Conservation (phyloP, 1,284 basidiomycete genomes). For the Marasmius oreades region DNA sequence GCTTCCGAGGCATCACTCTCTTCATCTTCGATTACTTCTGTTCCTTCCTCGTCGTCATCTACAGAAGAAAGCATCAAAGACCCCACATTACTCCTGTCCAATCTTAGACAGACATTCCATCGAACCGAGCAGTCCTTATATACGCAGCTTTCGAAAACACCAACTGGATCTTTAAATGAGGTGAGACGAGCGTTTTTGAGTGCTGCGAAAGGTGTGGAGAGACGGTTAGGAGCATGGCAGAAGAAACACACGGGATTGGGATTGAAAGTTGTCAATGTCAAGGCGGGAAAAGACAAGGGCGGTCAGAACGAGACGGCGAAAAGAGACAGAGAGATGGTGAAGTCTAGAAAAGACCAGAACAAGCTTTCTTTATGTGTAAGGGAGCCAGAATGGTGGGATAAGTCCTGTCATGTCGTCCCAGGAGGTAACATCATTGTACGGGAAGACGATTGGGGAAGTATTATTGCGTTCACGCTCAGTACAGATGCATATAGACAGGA, state of each 20-base stretch:
- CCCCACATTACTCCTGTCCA: slow-evolving; percentile 40
- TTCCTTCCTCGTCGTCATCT: slow-evolving; percentile 16
- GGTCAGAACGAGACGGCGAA: slow-evolving; percentile 20
- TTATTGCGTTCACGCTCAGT: slow-evolving; percentile 70
- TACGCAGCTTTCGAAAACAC: slow-evolving; percentile 43
- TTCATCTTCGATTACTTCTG: slow-evolving; percentile 8
- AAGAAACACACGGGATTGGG: slow-evolving; percentile 46
- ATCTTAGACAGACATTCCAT: slow-evolving; percentile 55
- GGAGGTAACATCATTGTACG: slow-evolving; percentile 63
- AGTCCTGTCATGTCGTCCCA: slow-evolving; percentile 59
- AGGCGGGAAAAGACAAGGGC: slow-evolving; percentile 10
- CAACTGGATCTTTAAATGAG: slow-evolving; percentile 52
- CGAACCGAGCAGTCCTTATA: slow-evolving; percentile 57
- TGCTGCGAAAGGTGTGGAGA: slow-evolving; percentile 45
- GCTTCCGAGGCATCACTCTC: neutral
- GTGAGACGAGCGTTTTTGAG: slow-evolving; percentile 54
- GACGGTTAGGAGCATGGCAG: slow-evolving; percentile 58
- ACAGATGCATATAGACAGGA: slow-evolving; percentile 27
- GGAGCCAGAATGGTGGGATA: slow-evolving; percentile 65
- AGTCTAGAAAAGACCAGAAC: neutral
- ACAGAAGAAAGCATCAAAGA: slow-evolving; percentile 21
- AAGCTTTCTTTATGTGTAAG: slow-evolving; percentile 1
- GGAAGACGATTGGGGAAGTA: slow-evolving; percentile 72
- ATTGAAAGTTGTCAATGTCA: neutral
- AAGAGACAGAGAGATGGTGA: slow-evolving; percentile 27